A percentile compares a stretch with the other conserved stretches of the same genome.
phyloP scores from a whole-genome alignment of 2,329 filamentous ascomycete genomes.

The Corinectria fuckeliana region DNA sequence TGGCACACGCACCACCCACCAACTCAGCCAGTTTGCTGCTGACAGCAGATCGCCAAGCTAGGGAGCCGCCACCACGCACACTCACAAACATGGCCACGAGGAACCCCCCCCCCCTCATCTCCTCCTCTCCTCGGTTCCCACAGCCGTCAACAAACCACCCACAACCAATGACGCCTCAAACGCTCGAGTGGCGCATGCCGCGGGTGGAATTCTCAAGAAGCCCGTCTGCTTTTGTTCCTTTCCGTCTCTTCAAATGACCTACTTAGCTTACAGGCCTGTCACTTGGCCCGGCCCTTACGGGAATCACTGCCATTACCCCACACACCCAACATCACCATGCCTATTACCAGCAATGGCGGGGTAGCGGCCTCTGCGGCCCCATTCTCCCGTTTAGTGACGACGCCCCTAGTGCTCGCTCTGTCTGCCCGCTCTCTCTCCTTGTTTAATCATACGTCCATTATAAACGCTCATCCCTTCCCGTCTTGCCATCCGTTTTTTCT shows the following conservation, averaged over 20 bases:
- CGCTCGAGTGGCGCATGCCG: constrained; percentile 8
- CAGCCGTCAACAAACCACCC: not conserved
- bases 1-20: not conserved
- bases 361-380: constrained; percentile 35
- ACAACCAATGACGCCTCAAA: constrained; percentile 8
- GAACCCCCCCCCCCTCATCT: not conserved
- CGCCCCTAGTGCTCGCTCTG: constrained; percentile 16
- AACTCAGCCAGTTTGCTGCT: not conserved
- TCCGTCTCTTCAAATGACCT: constrained; percentile 1
- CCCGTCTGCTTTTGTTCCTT: not conserved
- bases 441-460: constrained; percentile 2
- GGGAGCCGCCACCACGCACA: constrained; percentile 9
- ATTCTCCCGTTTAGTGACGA: constrained; percentile 32
- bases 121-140: no score
- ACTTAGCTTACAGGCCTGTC: constrained; percentile 4
- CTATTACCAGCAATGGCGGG: constrained; percentile 33
- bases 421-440: constrained; percentile 15
- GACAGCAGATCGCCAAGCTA: not conserved
- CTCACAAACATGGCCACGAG: constrained; percentile 8
- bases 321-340: constrained; percentile 6
- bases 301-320: constrained; percentile 23
- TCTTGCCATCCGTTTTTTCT: constrained; percentile 25
- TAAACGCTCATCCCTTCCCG: not conserved
- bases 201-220: not conserved
- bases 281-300: constrained; percentile 16